A percentile compares a stretch with the other conserved stretches of the same genome.
Conservation (phyloP, 2,329 filamentous ascomycete genomes). For the Fusarium sororula region DNA sequence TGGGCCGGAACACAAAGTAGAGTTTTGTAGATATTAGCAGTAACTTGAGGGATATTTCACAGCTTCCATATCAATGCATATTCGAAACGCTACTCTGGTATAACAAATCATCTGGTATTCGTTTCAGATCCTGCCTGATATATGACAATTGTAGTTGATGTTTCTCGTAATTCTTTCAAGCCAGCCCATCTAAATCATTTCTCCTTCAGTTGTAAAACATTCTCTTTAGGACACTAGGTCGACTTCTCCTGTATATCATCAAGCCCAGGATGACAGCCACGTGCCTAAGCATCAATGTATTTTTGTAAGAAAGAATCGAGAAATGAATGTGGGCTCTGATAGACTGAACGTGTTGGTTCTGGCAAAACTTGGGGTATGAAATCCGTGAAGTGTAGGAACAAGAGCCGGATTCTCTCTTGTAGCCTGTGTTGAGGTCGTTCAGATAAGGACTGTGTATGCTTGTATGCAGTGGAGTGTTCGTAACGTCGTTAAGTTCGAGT, state of each 20-base stretch:
- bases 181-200: neutral
- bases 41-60: neutral
- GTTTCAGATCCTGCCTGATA: neutral
- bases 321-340: neutral
- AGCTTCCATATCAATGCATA: neutral
- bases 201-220: neutral
- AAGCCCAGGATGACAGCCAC: neutral
- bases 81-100: neutral
- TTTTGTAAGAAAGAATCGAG: neutral
- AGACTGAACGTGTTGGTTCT: neutral
- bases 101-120: neutral
- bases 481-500: slow-evolving; percentile 32
- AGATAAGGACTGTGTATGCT: neutral
- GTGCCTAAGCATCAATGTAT: neutral
- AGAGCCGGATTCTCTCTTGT: neutral
- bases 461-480: slow-evolving; percentile 12
- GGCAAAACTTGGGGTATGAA: neutral
- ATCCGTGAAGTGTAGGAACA: neutral
- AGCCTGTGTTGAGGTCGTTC: neutral
- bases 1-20: neutral
- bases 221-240: neutral
- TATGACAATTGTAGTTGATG: neutral
- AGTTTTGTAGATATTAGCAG: neutral
- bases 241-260: neutral
- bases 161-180: neutral